These are phyloP conservation scores for Citrus sp. DNA, from an alignment of 345 rosid species.

Conservation along the genomic window DNA sequence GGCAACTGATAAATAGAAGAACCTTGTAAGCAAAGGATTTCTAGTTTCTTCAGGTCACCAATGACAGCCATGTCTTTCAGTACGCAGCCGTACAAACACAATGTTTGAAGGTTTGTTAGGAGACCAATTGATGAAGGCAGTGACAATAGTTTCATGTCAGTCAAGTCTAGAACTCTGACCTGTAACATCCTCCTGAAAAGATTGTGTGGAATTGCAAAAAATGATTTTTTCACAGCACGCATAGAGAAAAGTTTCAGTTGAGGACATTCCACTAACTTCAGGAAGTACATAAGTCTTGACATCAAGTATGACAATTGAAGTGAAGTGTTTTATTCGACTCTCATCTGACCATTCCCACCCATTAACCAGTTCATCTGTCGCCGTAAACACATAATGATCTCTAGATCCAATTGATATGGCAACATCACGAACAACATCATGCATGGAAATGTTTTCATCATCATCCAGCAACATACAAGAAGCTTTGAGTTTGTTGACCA, in stretches of 20 bases:
- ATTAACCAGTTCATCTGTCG: neutral
- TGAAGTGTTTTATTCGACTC: fast-evolving
- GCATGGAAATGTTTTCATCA: no score
- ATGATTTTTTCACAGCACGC: neutral
- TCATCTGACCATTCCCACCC: neutral
- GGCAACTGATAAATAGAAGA: no score
- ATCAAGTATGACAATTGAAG: neutral
- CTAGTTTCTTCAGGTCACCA: neutral
- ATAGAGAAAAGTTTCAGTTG: neutral
- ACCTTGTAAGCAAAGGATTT: no score
- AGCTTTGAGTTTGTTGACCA: no score
- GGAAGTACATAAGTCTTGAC: neutral
- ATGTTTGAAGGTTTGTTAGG: slow-evolving; percentile 7
- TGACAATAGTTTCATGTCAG: no score
- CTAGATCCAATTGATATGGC: neutral
- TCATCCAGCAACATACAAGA: no score
- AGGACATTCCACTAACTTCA: neutral
- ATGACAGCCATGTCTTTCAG: neutral
- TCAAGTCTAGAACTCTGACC: no score
- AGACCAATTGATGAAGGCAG: no score
- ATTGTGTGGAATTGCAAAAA: neutral
- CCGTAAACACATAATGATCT: neutral
- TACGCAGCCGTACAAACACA: neutral
- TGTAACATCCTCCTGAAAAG: neutral
- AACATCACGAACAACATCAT: no score